Percentiles rank a stretch among this genome's conserved stretches.
These are phyloP conservation scores for Termitomyces sp. DNA, from an alignment of 768 basidiomycete species.

Conservation along the genomic window DNA sequence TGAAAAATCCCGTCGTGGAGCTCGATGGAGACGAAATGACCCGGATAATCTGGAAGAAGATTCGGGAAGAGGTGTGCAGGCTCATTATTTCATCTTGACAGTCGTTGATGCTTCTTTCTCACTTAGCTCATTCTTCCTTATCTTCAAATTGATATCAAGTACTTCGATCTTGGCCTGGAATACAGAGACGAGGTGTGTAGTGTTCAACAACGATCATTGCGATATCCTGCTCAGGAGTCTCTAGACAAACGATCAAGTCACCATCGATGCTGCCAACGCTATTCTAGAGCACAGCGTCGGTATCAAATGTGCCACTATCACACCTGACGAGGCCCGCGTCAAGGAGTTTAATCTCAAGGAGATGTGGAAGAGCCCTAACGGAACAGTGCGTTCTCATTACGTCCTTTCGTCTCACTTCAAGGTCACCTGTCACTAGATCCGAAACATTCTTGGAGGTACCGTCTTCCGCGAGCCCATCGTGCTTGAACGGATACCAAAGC, in stretches of 20 bases:
- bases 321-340: conserved; percentile 95
- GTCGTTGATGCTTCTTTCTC: neutral
- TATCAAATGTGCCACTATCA: conserved; percentile 99
- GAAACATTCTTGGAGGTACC: conserved; percentile 97
- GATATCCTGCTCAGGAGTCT: neutral
- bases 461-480: conserved; percentile 99
- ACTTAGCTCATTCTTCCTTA: conserved; percentile 92
- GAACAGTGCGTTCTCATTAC: conserved; percentile 57
- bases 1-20: conserved; percentile 88
- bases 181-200: conserved; percentile 75
- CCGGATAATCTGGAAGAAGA: conserved; percentile 98
- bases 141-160: conserved; percentile 94
- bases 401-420: neutral
- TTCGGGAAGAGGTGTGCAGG: conserved; percentile 81
- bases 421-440: conserved; percentile 52
- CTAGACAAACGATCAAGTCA: conserved; percentile 92
- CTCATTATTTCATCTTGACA: neutral
- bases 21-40: conserved; percentile 99
- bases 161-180: conserved; percentile 96
- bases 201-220: neutral
- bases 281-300: conserved; percentile 94
- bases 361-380: conserved; percentile 99
- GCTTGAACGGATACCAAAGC: conserved; percentile 83
- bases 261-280: conserved; percentile 90
- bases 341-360: conserved; percentile 97